phyloP scores from a whole-genome alignment of 1,284 basidiomycete genomes.

The Volvariella volvacea region DNA sequence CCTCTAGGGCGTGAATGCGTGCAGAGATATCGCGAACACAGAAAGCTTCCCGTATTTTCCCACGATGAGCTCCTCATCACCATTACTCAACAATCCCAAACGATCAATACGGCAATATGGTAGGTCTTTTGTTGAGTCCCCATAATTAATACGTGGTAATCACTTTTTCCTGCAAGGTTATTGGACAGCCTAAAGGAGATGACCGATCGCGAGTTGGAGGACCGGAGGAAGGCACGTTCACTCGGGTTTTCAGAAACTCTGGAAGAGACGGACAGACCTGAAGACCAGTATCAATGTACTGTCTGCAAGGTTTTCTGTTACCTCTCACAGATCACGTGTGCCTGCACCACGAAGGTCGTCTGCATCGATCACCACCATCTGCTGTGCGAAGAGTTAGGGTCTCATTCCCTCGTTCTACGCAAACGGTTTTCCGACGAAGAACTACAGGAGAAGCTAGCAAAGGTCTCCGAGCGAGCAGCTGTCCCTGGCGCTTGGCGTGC shows the following conservation, averaged over 20 bases:
- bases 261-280: conserved; percentile 76
- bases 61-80: conserved; percentile 96
- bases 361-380: conserved; percentile 83
- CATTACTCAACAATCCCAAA: conserved; percentile 88
- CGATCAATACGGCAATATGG: conserved; percentile 94
- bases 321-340: conserved; percentile 85
- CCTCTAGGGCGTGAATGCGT: conserved; percentile 84
- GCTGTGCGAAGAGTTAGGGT: conserved; percentile 63
- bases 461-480: conserved; percentile 66
- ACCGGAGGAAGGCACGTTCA: conserved; percentile 56
- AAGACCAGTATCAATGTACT: conserved; percentile 93
- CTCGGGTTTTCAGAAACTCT: conserved; percentile 61
- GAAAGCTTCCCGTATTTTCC: conserved; percentile 94
- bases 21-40: conserved; percentile 80
- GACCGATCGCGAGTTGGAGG: conserved; percentile 76
- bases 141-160: conserved; percentile 9
- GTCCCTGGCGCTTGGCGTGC: conserved; percentile 72
- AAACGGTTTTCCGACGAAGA: conserved; percentile 82
- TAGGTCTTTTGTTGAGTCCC: conserved; percentile 24
- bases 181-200: conserved; percentile 82
- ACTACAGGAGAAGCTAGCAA: conserved; percentile 59
- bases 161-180: conserved; percentile 47
- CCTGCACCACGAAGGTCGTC: conserved; percentile 70
- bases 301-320: conserved; percentile 96
- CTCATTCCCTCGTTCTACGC: conserved; percentile 59